Evolutionary conservation across 176 grass and related monocot species (phyloP).

Genomic region (Rhynchospora breviuscula): DNA sequence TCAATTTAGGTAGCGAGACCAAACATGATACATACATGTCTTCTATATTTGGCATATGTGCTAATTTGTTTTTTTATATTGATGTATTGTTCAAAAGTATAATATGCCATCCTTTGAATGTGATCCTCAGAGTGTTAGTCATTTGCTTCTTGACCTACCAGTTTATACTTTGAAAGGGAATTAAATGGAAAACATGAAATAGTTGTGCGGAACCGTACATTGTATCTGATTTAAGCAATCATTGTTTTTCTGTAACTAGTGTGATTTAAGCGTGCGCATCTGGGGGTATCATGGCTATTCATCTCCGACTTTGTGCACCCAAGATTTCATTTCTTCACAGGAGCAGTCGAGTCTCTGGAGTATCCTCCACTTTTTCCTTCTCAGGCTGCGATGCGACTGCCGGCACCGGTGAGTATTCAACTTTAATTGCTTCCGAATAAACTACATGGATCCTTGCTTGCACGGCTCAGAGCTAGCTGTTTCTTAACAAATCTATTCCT

Average conservation of each 20-base stretch:
- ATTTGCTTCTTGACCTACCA: not conserved
- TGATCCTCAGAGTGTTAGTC: not conserved
- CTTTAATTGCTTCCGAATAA: not conserved
- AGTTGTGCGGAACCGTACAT: not conserved
- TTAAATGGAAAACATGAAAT: not conserved
- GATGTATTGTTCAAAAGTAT: not conserved
- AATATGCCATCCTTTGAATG: not conserved
- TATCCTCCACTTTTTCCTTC: not conserved
- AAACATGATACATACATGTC: too few relatives aligned
- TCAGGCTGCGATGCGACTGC: not conserved
- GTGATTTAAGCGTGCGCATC: not conserved
- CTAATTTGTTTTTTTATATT: too few relatives aligned
- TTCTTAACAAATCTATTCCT: too few relatives aligned
- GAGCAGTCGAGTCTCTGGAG: too few relatives aligned
- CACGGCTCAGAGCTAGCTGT: too few relatives aligned
- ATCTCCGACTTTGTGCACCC: too few relatives aligned
- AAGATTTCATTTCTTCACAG: too few relatives aligned
- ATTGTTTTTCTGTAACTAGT: not conserved
- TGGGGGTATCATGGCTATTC: too few relatives aligned
- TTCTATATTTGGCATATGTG: too few relatives aligned
- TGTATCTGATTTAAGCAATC: not conserved
- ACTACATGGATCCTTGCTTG: not conserved
- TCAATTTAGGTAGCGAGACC: too few relatives aligned
- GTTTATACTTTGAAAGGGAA: not conserved
- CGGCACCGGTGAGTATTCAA: not conserved